Evolutionary conservation across 495 filamentous ascomycete species (phyloP), one percentile per base, ranked within the genome.

Genomic region (Penicillium lividum): DNA sequence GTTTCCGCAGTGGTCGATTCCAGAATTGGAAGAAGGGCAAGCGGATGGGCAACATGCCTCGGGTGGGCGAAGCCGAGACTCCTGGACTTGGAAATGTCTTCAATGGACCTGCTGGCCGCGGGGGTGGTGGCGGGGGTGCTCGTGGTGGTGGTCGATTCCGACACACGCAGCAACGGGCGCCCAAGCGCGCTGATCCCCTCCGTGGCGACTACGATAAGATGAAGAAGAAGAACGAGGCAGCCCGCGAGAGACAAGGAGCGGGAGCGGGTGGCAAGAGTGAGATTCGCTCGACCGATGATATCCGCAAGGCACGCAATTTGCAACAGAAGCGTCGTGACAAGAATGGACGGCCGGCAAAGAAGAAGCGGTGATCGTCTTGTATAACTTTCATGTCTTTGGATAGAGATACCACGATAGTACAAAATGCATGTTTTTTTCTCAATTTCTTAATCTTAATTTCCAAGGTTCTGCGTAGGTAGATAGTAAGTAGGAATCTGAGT

Each of bases 1-100:
- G 80, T 60, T 97, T 98, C 83, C 86, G 92, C 62, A 93, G 88
- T 69, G 94, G 95, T 38, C 86, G 95, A 30, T 98, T 97, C 73
- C 91, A 97, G 57, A 82, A 81, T 29, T 98, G 94, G 94, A 87
- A 87, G 68, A 89, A 87, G 68, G 84, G 88, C 28, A 89, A 98
- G 76, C 87, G 88, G 53, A 79, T 98, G 40, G 86, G 84, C 36
- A 80, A 84, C 0, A 71, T 97, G 58, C 93, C 94, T 8, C 82
- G 86, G 15, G 86, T 89, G 9, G 94, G 94, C 31, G 94, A 98
- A 71, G 72, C 78, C 30, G 94, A 97, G 75, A 80, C 79, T 27
- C 62, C 73, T 33, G 73, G 70, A 30, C 63, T 78, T 3, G 57
- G 69, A 31, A 64, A 62, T 28, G 68, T 70, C 13, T 53, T 68